A percentile compares a stretch with the other conserved stretches of the same genome.
phyloP scores from a whole-genome alignment of 2,329 filamentous ascomycete genomes.

The Cladobotryum mycophilum region DNA sequence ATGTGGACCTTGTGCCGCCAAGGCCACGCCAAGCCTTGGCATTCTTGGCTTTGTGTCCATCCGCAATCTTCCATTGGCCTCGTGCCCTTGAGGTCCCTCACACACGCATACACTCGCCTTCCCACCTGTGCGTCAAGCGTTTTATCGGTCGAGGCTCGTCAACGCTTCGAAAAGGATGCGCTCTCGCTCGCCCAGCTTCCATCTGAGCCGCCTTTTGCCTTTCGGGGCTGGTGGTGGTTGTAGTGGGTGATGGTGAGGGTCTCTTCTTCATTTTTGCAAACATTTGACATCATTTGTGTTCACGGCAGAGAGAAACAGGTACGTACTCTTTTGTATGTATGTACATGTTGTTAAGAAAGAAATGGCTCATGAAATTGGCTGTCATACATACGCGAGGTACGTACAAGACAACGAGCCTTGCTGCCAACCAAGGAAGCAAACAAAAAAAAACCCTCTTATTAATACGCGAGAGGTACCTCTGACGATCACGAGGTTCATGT shows the following conservation, averaged over 20 bases:
- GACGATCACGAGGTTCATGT: too few species aligned
- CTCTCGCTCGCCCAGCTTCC: too few species aligned
- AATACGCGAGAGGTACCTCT: too few species aligned
- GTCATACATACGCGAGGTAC: neutral
- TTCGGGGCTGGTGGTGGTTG: neutral
- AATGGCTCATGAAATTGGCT: neutral
- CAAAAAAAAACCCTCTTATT: too few species aligned
- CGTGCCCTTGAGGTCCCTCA: constrained; percentile 11
- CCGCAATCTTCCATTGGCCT: constrained; percentile 25
- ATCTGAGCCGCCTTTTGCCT: too few species aligned
- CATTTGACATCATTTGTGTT: neutral
- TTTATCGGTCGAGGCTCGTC: constrained; percentile 18
- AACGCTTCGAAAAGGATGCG: too few species aligned
- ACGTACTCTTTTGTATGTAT: too few species aligned
- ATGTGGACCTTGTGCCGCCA: constrained; percentile 23
- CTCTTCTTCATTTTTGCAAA: neutral
- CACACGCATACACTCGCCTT: constrained; percentile 15
- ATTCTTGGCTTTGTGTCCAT: constrained; percentile 31
- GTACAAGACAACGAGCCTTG: too few species aligned
- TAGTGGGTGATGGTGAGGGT: neutral
- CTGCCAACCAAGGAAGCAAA: too few species aligned
- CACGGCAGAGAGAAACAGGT: neutral
- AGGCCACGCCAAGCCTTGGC: constrained; percentile 34
- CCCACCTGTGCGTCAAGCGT: constrained; percentile 24
- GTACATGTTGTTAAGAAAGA: too few species aligned